These are phyloP conservation scores for Collybiopsis confluens DNA, from an alignment of 768 basidiomycete species.

Conservation along the genomic window DNA sequence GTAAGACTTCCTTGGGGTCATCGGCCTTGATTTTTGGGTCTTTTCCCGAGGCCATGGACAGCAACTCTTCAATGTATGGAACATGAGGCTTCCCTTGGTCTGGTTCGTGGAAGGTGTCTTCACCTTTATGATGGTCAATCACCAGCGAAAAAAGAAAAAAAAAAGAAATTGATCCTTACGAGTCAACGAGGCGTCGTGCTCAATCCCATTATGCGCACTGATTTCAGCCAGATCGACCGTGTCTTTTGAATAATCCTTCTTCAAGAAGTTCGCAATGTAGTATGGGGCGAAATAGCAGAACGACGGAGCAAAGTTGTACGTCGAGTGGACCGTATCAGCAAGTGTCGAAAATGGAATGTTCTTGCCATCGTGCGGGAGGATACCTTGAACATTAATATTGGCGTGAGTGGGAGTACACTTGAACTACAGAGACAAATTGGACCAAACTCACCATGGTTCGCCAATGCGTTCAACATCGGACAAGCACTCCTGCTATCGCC, in stretches of 20 bases:
- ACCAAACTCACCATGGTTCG: constrained; percentile 71
- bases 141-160: constrained; percentile 17
- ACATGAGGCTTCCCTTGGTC: constrained; percentile 53
- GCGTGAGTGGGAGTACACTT: no score
- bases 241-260: constrained; percentile 52
- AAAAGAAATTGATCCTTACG: constrained; percentile 53
- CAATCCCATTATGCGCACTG: constrained; percentile 71
- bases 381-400: no score
- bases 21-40: constrained; percentile 19
- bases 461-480: constrained; percentile 75
- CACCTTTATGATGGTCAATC: constrained; percentile 35
- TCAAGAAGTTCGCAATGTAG: constrained; percentile 52
- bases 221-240: constrained; percentile 65
- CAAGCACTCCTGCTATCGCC: constrained; percentile 72
- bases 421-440: no score
- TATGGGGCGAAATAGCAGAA: constrained; percentile 68
- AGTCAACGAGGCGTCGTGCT: constrained; percentile 62
- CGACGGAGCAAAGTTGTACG: constrained; percentile 67
- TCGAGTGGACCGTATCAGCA: constrained; percentile 36
- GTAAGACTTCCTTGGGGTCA: constrained; percentile 35
- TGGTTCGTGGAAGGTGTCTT: constrained; percentile 40
- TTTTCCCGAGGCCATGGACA: constrained; percentile 57
- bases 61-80: constrained; percentile 49
- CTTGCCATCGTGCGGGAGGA: constrained; percentile 60
- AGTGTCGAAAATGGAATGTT: constrained; percentile 61